Conservation (phyloP, 257 asterid genomes). For the Lantana camara region DNA sequence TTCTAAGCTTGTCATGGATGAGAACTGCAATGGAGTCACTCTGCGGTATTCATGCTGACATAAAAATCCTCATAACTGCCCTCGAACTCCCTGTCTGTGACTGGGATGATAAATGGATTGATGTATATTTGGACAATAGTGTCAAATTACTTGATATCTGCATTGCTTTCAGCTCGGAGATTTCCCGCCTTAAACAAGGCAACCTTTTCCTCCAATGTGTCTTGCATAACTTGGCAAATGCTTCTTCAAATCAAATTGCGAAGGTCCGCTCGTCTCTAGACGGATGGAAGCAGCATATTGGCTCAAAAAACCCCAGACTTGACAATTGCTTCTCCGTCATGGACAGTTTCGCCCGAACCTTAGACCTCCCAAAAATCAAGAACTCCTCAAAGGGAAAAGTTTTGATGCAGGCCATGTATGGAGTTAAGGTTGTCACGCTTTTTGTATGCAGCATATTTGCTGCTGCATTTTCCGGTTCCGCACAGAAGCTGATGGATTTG, state of each 20-base stretch:
- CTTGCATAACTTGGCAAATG: slow-evolving; percentile 50
- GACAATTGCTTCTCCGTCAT: slow-evolving; percentile 64
- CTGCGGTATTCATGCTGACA: slow-evolving; percentile 71
- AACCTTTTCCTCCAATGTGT: slow-evolving; percentile 65
- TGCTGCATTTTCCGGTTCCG: slow-evolving; percentile 71
- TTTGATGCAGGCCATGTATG: slow-evolving; percentile 80
- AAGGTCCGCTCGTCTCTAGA: slow-evolving; percentile 66
- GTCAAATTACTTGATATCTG: slow-evolving; percentile 76
- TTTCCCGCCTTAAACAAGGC: slow-evolving; percentile 74
- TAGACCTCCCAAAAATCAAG: slow-evolving; percentile 74
- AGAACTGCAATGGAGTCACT: slow-evolving; percentile 58
- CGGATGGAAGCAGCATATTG: slow-evolving; percentile 72
- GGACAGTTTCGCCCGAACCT: slow-evolving; percentile 58
- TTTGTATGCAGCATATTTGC: slow-evolving; percentile 64
- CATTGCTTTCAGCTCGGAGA: slow-evolving; percentile 79
- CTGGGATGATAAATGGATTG: slow-evolving; percentile 97
- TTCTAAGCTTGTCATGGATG: slow-evolving; percentile 79
- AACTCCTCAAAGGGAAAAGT: slow-evolving; percentile 83
- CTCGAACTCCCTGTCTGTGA: slow-evolving; percentile 78
- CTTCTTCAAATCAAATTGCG: slow-evolving; percentile 45
- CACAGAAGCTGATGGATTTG: slow-evolving; percentile 55
- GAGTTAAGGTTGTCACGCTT: slow-evolving; percentile 69
- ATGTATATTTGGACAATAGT: slow-evolving; percentile 72
- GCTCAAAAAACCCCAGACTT: slow-evolving; percentile 64
- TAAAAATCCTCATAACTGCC: slow-evolving; percentile 62